Evolutionary conservation across 257 asterid species (phyloP).

Genomic region (Phtheirospermum japonicum): DNA sequence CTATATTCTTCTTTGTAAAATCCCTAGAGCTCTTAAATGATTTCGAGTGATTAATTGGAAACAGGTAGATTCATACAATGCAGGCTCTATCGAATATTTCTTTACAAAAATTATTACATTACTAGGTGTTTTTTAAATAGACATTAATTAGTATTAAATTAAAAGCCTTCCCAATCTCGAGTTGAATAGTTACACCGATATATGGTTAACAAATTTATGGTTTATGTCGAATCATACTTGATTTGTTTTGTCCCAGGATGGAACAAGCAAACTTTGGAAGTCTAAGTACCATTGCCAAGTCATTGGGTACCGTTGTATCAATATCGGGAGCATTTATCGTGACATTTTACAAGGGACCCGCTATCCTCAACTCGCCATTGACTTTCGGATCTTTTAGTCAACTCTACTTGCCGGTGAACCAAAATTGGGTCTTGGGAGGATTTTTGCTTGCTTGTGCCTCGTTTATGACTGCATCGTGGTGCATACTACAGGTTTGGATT

Average conservation of each 20-base stretch:
- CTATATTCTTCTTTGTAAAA: background rate
- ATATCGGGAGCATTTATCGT: constrained; percentile 54
- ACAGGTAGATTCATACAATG: too few relatives aligned
- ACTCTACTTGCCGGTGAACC: constrained; percentile 28
- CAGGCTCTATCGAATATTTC: too few relatives aligned
- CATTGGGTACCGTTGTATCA: constrained; percentile 46
- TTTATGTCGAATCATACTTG: constrained; percentile 1
- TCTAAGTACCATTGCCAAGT: constrained; percentile 40
- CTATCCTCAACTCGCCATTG: constrained; percentile 36
- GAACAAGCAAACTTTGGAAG: constrained; percentile 43
- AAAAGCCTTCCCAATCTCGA: background rate
- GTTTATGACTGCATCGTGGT: constrained; percentile 42
- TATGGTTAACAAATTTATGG: background rate
- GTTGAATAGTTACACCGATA: too few relatives aligned
- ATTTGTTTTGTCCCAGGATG: constrained; percentile 40
- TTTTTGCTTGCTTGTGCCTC: constrained; percentile 40
- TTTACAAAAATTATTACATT: background rate
- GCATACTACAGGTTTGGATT: constrained; percentile 50
- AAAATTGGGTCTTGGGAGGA: constrained; percentile 57
- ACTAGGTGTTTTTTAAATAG: background rate
- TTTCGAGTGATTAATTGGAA: too few relatives aligned
- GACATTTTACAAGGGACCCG: constrained; percentile 53
- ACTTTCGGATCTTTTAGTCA: constrained; percentile 24
- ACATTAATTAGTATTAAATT: background rate
- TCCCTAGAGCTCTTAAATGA: background rate